Percentiles rank a stretch among this genome's conserved stretches.
These are phyloP conservation scores for Digitaria exilis DNA, from an alignment of 202 grass and related monocot genomes.

Conservation along the genomic window DNA sequence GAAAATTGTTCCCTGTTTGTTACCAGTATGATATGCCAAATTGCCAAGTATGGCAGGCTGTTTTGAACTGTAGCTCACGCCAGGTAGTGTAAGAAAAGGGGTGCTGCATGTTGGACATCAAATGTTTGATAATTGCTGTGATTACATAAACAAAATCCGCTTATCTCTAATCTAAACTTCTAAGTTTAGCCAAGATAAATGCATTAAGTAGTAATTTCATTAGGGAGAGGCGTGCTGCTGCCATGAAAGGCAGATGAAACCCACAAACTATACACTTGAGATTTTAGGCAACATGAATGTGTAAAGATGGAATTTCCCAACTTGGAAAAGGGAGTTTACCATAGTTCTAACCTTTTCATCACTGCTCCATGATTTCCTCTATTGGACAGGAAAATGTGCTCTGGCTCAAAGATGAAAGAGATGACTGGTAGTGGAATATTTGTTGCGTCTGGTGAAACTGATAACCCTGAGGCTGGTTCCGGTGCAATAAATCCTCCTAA, in stretches of 20 bases:
- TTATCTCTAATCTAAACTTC: background rate
- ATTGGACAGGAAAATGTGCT: slow-evolving; percentile 65
- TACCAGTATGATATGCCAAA: background rate
- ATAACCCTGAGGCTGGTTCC: slow-evolving; percentile 42
- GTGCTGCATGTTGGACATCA: background rate
- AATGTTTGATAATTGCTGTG: background rate
- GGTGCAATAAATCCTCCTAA: slow-evolving; percentile 38
- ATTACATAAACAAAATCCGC: background rate
- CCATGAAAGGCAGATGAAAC: too few species aligned
- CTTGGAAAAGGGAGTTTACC: background rate
- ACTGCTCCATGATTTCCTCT: background rate
- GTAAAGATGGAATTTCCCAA: background rate
- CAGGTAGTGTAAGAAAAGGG: background rate
- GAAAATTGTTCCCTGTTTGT: background rate
- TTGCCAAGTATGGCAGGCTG: background rate
- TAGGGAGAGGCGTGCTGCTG: too few species aligned
- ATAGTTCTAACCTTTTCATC: background rate
- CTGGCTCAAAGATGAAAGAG: slow-evolving; percentile 70
- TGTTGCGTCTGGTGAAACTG: slow-evolving; percentile 39
- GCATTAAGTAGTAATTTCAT: too few species aligned
- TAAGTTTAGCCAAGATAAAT: background rate
- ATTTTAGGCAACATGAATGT: too few species aligned
- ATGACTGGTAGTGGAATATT: slow-evolving; percentile 90
- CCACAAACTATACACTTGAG: too few species aligned
- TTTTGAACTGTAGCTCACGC: background rate